These are phyloP conservation scores for Penicillium atrosanguineum DNA, from an alignment of 495 filamentous ascomycete genomes.

Conservation along the genomic window DNA sequence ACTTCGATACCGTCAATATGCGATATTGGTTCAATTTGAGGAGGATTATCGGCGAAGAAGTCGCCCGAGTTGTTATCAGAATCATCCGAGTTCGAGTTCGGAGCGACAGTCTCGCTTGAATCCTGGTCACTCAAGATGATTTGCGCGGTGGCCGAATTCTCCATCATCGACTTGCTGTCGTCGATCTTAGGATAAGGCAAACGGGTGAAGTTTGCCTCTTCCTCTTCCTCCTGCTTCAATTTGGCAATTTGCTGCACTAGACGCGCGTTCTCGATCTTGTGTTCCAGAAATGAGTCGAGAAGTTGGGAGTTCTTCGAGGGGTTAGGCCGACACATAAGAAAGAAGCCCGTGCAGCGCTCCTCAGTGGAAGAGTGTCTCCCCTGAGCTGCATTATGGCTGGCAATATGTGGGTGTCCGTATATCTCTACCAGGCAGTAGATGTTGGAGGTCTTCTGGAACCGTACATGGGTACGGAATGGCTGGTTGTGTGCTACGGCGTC, in stretches of 20 bases:
- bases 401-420: conserved; percentile 87
- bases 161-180: conserved; percentile 1
- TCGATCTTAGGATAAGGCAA: conserved; percentile 8
- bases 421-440: conserved; percentile 80
- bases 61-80: conserved; percentile 69
- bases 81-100: conserved; percentile 76
- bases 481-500: conserved; percentile 83
- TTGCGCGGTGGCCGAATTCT: conserved; percentile 3
- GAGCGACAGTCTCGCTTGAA: conserved; percentile 46
- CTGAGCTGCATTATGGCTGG: conserved; percentile 56
- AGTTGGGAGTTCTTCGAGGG: conserved; percentile 81
- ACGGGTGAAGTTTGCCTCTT: conserved; percentile 56
- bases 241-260: conserved; percentile 80
- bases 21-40: conserved; percentile 67
- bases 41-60: conserved; percentile 74
- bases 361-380: conserved; percentile 49
- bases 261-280: conserved; percentile 96
- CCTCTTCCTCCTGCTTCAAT: conserved; percentile 79
- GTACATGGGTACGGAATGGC: conserved; percentile 82
- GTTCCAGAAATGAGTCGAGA: conserved; percentile 91
- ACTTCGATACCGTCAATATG: conserved; percentile 91
- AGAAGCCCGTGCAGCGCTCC: conserved; percentile 81
- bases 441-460: conserved; percentile 74
- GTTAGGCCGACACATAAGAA: conserved; percentile 91
- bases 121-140: conserved; percentile 28